Evolutionary conservation across 768 basidiomycete species (phyloP).

Genomic region (Sarcomyxa edulis): DNA sequence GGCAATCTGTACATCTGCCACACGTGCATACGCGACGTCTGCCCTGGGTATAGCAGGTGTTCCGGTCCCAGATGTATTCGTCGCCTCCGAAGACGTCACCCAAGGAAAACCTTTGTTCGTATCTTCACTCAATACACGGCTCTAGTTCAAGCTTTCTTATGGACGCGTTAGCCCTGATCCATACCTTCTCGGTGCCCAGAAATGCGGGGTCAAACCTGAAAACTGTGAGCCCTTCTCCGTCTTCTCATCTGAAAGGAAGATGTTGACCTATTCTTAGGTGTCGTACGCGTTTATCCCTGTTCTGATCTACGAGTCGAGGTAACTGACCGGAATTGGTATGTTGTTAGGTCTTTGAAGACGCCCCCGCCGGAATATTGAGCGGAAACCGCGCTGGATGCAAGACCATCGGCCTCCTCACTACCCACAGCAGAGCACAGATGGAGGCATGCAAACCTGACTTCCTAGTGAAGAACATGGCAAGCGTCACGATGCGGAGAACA

Average conservation of each 20-base stretch:
- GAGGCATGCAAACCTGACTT: constrained; percentile 58
- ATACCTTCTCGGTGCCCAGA: constrained; percentile 80
- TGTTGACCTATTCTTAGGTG: no score
- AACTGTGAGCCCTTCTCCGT: constrained; percentile 40
- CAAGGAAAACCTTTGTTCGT: constrained; percentile 75
- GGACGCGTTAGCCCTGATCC: constrained; percentile 64
- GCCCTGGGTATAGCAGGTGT: constrained; percentile 66
- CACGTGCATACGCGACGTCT: constrained; percentile 64
- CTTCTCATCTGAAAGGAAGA: constrained; percentile 9
- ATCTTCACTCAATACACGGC: constrained; percentile 4
- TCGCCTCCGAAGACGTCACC: constrained; percentile 78
- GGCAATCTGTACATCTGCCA: constrained; percentile 89
- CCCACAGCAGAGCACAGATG: constrained; percentile 67
- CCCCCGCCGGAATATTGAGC: constrained; percentile 78
- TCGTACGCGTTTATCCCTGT: no score
- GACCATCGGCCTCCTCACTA: constrained; percentile 80
- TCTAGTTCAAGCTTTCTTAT: constrained; percentile 4
- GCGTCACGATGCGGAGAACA: constrained; percentile 25
- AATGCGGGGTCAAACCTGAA: constrained; percentile 55
- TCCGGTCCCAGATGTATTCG: constrained; percentile 66
- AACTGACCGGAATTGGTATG: no score
- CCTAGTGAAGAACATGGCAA: constrained; percentile 68
- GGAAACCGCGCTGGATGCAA: constrained; percentile 80
- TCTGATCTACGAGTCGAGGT: neutral
- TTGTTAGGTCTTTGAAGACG: constrained; percentile 93